Conservation (phyloP, 1,284 basidiomycete species). For the Malassezia brasiliensis region DNA sequence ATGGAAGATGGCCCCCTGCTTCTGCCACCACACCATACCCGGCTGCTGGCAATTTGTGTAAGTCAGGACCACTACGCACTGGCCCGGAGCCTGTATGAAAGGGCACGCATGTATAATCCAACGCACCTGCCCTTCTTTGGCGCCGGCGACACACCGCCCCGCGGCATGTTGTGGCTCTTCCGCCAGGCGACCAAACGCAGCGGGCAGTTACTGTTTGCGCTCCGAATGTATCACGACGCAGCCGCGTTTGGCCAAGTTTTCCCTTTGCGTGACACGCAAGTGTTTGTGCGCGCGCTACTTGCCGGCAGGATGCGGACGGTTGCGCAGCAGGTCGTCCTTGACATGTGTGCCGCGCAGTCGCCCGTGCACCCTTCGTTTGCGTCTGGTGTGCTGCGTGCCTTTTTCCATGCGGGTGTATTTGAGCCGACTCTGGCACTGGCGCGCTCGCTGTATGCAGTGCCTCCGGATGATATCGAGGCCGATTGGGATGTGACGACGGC, state of each 20-base stretch:
- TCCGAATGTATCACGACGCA: slow-evolving; percentile 14
- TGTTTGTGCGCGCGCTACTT: slow-evolving; percentile 5
- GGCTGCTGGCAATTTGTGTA: not conserved
- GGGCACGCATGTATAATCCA: not conserved
- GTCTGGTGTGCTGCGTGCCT: not conserved
- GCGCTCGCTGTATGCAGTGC: not conserved
- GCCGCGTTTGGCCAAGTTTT: slow-evolving; percentile 1
- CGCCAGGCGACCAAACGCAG: not conserved
- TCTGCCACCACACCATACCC: not conserved
- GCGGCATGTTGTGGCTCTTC: slow-evolving; percentile 7
- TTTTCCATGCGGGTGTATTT: not conserved
- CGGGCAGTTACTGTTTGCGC: slow-evolving; percentile 4
- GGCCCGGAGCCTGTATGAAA: slow-evolving; percentile 4
- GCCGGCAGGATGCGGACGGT: not conserved
- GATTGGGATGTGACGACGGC: not conserved
- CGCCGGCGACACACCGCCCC: not conserved
- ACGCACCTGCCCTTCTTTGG: not conserved
- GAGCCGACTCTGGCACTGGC: slow-evolving; percentile 4
- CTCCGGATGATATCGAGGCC: not conserved
- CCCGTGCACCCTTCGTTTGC: not conserved
- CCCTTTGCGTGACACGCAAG: not conserved
- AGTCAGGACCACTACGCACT: not conserved
- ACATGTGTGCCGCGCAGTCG: not conserved
- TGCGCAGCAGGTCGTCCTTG: slow-evolving; percentile 7
- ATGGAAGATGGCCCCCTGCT: not conserved